Base-by-base conservation (phyloP, 2,329 filamentous ascomycete species). In the Neofusicoccum laricinum region DNA sequence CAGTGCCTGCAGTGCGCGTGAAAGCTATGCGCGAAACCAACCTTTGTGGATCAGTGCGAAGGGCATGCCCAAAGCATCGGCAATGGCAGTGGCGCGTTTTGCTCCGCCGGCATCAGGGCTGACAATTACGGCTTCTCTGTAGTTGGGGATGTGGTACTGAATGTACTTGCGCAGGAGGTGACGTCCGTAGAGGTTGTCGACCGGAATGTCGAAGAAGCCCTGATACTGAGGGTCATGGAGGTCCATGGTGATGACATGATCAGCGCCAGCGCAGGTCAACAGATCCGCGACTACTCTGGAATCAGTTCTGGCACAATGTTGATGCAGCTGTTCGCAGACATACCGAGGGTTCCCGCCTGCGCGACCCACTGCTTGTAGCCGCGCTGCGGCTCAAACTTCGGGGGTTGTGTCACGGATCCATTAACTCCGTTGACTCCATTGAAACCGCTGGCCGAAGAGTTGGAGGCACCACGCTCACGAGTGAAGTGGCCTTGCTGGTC, bases 281-380 rank as follows among this genome's bases (percentile, higher is more conserved):
- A 99, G 86, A 76, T 98, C 93, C 58, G 95, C 95, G 55, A 99
- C 63, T 64, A 17, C 11, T 11, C n/a, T 21, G 15, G 14, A 19
- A 12, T 64, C 63, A 64, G 63, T 34, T 21, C 25, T 21, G 32
- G 38, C 36, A 6, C 6, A 10, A 11, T 10, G 17, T 10, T n/a
- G 17, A 17, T 14, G 8, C 14, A 63, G 48, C 14, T 17, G 12
- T 38, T 36, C 17, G 36, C n/a, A 11, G 36, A 14, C 36, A 14
- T 61, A 64, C 63, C 90, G 64, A 99, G 85, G 34, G 93, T 98
- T 66, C 95, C 95, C 46, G 95, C 93, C 80, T 98, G 95, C 21
- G 95, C 95, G 68, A 99, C 94, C 95, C 95, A 99, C 80, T 97
- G 92, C 81, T 95, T 95, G 78, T 99, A 99, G 58, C 95, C 95